Conservation (phyloP, 208 protist genomes). For the Wallacemonas rigidus region DNA sequence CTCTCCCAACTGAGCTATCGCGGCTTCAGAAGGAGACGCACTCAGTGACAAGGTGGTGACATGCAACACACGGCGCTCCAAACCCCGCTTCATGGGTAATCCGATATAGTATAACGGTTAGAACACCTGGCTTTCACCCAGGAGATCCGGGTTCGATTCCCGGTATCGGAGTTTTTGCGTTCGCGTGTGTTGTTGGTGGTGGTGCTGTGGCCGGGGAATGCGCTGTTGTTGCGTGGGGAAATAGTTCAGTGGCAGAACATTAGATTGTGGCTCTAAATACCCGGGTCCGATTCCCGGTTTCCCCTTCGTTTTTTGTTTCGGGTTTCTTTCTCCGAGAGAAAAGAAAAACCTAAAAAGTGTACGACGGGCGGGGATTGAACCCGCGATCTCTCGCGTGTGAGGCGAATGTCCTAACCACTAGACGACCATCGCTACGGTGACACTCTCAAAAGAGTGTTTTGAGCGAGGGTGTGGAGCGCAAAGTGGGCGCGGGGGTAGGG, state of each 20-base stretch:
- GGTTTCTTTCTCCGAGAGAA: neutral
- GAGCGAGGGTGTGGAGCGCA: neutral
- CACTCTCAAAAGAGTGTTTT: neutral
- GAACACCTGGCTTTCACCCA: slow-evolving; percentile 78
- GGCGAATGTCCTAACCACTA: slow-evolving; percentile 96
- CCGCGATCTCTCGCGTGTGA: slow-evolving; percentile 94
- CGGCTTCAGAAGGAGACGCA: slow-evolving; percentile 31
- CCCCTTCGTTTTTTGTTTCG: slow-evolving; percentile 30
- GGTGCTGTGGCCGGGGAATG: neutral
- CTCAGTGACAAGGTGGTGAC: neutral
- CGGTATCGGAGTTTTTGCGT: slow-evolving; percentile 58
- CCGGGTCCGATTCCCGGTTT: slow-evolving; percentile 49
- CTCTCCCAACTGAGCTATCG: slow-evolving; percentile 91
- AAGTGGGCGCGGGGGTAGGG: too few relatives aligned
- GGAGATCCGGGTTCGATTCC: slow-evolving; percentile 83
- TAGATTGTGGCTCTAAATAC: slow-evolving; percentile 86
- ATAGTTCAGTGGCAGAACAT: slow-evolving; percentile 88
- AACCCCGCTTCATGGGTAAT: neutral
- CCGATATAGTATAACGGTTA: slow-evolving; percentile 80
- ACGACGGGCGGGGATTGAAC: slow-evolving; percentile 93
- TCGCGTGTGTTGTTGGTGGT: neutral
- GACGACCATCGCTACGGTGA: slow-evolving; percentile 85
- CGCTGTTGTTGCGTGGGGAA: slow-evolving; percentile 28
- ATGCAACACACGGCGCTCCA: neutral
- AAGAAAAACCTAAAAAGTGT: slow-evolving; percentile 29